These are phyloP conservation scores for Nannochloris sp. DNA, from an alignment of 139 green algal species.

Conservation along the genomic window DNA sequence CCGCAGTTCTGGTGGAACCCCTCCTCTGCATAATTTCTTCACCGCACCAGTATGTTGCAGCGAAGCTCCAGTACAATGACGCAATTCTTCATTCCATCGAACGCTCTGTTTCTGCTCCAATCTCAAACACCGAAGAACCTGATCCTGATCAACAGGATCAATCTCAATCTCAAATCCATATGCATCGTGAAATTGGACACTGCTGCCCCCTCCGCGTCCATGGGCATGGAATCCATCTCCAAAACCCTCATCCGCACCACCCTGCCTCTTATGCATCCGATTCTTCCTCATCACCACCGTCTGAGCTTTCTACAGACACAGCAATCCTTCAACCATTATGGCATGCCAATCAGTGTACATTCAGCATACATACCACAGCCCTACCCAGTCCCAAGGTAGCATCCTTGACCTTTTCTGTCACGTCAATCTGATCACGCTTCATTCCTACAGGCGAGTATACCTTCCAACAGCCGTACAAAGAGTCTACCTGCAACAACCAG, in stretches of 20 bases:
- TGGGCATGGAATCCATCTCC: neutral
- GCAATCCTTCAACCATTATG: no score
- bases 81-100: no score
- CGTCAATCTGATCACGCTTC: no score
- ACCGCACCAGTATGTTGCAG: slow-evolving; percentile 7
- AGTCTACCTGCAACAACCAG: no score
- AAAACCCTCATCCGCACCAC: neutral
- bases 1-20: slow-evolving; percentile 45
- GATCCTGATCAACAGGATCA: neutral
- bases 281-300: neutral
- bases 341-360: no score
- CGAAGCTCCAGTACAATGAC: no score
- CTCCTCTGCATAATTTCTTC: slow-evolving; percentile 48
- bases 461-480: no score
- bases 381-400: no score
- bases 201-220: neutral
- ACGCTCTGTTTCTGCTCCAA: slow-evolving; percentile 24
- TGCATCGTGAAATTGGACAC: neutral
- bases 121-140: slow-evolving; percentile 69
- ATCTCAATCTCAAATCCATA: neutral
- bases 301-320: no score
- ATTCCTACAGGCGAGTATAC: no score
- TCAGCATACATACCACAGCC: no score
- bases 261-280: slow-evolving; percentile 1
- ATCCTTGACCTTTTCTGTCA: no score